These are phyloP conservation scores for Sugiyamaella xylanicola DNA, from an alignment of 1,139 yeast species.

Conservation along the genomic window DNA sequence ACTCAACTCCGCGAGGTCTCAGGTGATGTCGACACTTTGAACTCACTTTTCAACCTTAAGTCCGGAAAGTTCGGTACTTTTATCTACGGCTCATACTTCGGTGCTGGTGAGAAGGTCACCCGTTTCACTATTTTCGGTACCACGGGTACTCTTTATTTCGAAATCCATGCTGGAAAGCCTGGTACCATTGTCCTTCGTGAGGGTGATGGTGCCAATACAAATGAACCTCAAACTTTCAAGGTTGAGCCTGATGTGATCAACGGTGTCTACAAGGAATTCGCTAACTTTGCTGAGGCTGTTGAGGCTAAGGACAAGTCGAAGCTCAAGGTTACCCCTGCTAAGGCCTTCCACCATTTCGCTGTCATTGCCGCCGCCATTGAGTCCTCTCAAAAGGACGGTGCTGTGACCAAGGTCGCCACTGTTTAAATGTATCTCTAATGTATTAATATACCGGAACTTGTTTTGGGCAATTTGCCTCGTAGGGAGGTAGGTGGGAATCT, in stretches of 20 bases:
- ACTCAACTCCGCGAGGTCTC: slow-evolving; percentile 72
- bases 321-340: slow-evolving; percentile 63
- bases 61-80: slow-evolving; percentile 80
- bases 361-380: slow-evolving; percentile 81
- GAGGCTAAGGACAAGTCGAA: slow-evolving; percentile 60
- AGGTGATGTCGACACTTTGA: slow-evolving; percentile 79
- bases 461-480: no score
- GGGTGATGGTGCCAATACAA: slow-evolving; percentile 52
- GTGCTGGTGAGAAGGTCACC: slow-evolving; percentile 72
- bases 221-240: slow-evolving; percentile 51
- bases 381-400: slow-evolving; percentile 64
- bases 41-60: slow-evolving; percentile 64
- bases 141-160: slow-evolving; percentile 69
- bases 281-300: slow-evolving; percentile 73
- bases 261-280: slow-evolving; percentile 70
- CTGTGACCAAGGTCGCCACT: slow-evolving; percentile 53
- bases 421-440: slow-evolving; percentile 12
- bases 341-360: slow-evolving; percentile 90
- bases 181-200: slow-evolving; percentile 49
- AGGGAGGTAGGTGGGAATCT: no score
- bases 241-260: slow-evolving; percentile 54
- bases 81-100: slow-evolving; percentile 89
- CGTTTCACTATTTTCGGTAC: slow-evolving; percentile 72
- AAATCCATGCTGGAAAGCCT: slow-evolving; percentile 58
- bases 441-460: neutral